phyloP scores from a whole-genome alignment of 75 land plant genomes.

The Cryptomeria japonica region DNA sequence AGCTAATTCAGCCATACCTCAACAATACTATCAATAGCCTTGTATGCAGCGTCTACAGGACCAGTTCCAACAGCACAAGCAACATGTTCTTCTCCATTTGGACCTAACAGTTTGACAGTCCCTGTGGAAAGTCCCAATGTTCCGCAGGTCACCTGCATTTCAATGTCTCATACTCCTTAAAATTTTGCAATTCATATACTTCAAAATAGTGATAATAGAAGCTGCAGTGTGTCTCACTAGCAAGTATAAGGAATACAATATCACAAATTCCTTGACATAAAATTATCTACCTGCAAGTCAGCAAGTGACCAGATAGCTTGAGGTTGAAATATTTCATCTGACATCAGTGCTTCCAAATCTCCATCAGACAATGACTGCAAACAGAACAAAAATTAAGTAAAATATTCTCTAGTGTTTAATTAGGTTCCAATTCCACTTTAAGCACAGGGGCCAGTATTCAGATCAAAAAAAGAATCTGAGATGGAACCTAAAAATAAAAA shows the following conservation, averaged over 20 bases:
- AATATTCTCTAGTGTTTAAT: neutral
- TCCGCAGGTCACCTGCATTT: conserved; percentile 72
- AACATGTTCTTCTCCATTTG: conserved; percentile 68
- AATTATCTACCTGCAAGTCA: conserved; percentile 63
- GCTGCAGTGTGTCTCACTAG: neutral
- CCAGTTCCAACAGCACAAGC: conserved; percentile 89
- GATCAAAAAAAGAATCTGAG: neutral
- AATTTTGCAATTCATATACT: neutral
- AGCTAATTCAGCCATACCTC: conserved; percentile 36
- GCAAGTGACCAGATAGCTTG: conserved; percentile 67
- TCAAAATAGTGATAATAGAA: neutral
- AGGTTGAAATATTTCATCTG: conserved; percentile 93
- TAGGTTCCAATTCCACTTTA: neutral
- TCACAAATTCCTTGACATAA: neutral
- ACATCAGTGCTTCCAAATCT: conserved; percentile 74
- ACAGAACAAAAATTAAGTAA: neutral
- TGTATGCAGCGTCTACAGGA: conserved; percentile 97
- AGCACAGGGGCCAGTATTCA: neutral
- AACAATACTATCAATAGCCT: conserved; percentile 87
- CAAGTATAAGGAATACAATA: neutral
- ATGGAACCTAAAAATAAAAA: neutral
- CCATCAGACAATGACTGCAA: conserved; percentile 73
- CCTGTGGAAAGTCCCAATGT: conserved; percentile 92
- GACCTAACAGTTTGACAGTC: conserved; percentile 76
- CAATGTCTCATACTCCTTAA: neutral